Conservation (phyloP, 306 rosid genomes). For the Prunus mira region DNA sequence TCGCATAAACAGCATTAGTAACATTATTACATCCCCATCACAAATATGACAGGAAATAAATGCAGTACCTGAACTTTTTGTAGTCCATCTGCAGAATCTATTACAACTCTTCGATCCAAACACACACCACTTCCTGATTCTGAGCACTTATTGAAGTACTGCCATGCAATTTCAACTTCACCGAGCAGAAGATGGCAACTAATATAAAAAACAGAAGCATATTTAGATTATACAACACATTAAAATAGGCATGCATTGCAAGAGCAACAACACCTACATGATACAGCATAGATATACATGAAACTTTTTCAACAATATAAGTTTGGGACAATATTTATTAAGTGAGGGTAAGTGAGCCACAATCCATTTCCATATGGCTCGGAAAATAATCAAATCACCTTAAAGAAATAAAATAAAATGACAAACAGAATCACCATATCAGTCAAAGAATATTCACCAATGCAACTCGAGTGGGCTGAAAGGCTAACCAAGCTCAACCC, state of each 20-base stretch:
- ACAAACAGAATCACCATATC: background rate
- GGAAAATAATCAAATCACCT: background rate
- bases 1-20: background rate
- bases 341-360: background rate
- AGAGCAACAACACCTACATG: background rate
- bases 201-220: constrained; percentile 23
- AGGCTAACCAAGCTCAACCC: background rate
- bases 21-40: constrained; percentile 12
- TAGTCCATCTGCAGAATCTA: constrained; percentile 87
- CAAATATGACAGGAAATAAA: constrained; percentile 23
- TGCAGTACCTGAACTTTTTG: constrained; percentile 76
- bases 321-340: background rate
- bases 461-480: background rate
- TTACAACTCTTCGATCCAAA: constrained; percentile 76
- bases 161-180: constrained; percentile 60
- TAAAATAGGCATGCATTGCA: background rate
- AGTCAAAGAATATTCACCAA: background rate
- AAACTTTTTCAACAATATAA: background rate
- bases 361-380: background rate
- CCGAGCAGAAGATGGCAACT: constrained; percentile 93
- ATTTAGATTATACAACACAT: background rate
- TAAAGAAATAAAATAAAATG: background rate
- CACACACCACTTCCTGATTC: constrained; percentile 58
- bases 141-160: constrained; percentile 53
- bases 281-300: background rate